Conservation (phyloP, 2,329 filamentous ascomycete genomes). For the Metarhizium anisopliae region DNA sequence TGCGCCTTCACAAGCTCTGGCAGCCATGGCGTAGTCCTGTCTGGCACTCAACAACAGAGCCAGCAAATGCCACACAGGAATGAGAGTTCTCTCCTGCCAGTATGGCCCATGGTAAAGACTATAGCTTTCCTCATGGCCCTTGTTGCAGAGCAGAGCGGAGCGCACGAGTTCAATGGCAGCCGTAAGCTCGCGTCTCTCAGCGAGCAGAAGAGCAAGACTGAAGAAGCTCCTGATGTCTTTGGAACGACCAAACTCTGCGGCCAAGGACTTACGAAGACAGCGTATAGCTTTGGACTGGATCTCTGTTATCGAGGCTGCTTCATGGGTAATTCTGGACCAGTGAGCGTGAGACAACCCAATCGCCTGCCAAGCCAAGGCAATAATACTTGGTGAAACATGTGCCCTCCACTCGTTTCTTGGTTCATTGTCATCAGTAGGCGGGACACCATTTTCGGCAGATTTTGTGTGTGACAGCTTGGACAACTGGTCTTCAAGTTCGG, state of each 20-base stretch:
- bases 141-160: constrained; percentile 57
- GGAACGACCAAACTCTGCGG: constrained; percentile 54
- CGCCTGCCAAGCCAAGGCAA: constrained; percentile 70
- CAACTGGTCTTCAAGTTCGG: constrained; percentile 67
- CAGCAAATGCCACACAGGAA: constrained; percentile 87
- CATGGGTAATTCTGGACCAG: constrained; percentile 76
- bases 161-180: constrained; percentile 78
- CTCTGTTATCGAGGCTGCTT: constrained; percentile 60
- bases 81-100: constrained; percentile 55
- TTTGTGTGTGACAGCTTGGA: constrained; percentile 42
- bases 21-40: constrained; percentile 74
- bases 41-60: constrained; percentile 77
- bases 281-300: constrained; percentile 71
- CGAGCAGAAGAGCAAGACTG: constrained; percentile 73
- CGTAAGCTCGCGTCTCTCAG: constrained; percentile 74
- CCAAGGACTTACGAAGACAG: constrained; percentile 64
- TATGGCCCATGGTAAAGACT: constrained; percentile 37
- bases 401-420: constrained; percentile 26
- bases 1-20: constrained; percentile 77
- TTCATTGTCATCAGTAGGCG: constrained; percentile 19
- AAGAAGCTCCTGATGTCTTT: constrained; percentile 71
- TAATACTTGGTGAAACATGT: constrained; percentile 46
- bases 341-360: constrained; percentile 80
- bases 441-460: constrained; percentile 17
- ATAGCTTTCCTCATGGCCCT: constrained; percentile 34